Evolutionary conservation across 306 rosid species (phyloP).

Genomic region (Urtica urens): DNA sequence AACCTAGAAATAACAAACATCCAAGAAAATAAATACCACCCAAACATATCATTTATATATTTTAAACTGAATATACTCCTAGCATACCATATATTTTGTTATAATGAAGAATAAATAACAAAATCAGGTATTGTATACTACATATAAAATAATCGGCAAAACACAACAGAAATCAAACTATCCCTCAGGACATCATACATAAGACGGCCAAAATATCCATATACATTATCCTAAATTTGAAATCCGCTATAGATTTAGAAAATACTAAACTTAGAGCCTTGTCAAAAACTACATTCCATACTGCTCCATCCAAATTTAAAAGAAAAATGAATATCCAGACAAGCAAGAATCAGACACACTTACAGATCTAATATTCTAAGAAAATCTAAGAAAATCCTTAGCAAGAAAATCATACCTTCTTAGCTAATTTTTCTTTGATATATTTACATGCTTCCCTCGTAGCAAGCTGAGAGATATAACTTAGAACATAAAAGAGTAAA

Average conservation of each 20-base stretch:
- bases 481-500: not conserved
- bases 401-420: constrained; percentile 39
- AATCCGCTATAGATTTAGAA: not conserved
- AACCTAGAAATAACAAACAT: no score
- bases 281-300: no score
- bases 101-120: no score
- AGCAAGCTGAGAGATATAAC: constrained; percentile 52
- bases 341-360: not conserved
- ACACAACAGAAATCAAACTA: not conserved
- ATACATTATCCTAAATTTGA: no score
- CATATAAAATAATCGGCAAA: no score
- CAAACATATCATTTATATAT: no score
- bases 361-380: not conserved
- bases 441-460: no score
- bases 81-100: not conserved
- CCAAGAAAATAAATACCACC: no score
- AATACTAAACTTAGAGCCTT: not conserved
- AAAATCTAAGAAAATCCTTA: no score
- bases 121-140: no score
- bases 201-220: not conserved
- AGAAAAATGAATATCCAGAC: no score
- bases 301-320: not conserved
- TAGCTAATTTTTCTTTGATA: constrained; percentile 68
- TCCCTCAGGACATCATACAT: not conserved
- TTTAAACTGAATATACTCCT: not conserved